Base-by-base conservation (phyloP, 257 asterid genomes). In the Agastache rugosa region DNA sequence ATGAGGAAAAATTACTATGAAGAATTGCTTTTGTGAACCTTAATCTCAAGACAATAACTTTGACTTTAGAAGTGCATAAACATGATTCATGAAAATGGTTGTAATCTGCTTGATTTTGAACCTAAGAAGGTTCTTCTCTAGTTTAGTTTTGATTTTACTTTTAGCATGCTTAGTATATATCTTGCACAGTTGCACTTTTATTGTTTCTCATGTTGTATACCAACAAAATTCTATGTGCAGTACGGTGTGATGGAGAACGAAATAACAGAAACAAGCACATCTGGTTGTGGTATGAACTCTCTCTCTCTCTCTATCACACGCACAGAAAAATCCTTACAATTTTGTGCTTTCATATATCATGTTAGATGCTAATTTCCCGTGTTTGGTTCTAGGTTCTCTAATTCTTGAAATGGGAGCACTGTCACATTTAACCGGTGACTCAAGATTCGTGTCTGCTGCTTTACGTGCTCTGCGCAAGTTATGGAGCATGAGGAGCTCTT, bases 361-460 rank as follows among this genome's bases (percentile, higher is more conserved):
- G 42, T 76, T 73, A 17, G 47, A 50, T 69, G 73, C 79, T 77
- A 63, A 56, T 54, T 56, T 74, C 14, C 23, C 44, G 7, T 78
- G 58, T 77, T 68, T 78, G 54, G 67, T 51, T 77, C 45, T 79
- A 94, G 99, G 99, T 83, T 94, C 98, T 66, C 83, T 94, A 80
- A 88, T 94, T 82, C 98, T 94, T 84, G 99, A 92, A 90, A 94
- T 94, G 99, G 99, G 99, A 71, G 96, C 97, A 41, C 76, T 94
- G 60, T 92, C 99, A 41, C 97, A 78, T 73, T 77, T 94, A 79
- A 94, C 99, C 17, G 96, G 99, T 48, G 97, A 94, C 79, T 87
- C 98, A 69, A 84, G 87, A 85, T 94, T 89, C 76, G 99, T 92
- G 77, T 79, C 85, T 65, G 98, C 93, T 71, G 96, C 99, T 79